phyloP scores from a whole-genome alignment of 495 filamentous ascomycete species.

The Monascus purpureus region DNA sequence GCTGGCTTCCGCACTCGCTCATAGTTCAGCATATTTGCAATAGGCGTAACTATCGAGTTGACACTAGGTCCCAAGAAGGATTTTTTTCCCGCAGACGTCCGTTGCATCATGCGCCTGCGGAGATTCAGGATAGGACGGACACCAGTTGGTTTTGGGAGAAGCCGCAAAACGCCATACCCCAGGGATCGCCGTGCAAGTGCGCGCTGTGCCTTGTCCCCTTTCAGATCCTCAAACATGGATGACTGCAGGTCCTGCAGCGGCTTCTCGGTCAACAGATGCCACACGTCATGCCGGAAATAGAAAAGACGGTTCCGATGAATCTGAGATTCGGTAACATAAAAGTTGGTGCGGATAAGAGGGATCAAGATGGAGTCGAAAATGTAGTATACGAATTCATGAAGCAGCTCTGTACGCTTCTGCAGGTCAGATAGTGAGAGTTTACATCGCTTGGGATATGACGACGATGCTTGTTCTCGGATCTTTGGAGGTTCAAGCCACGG shows the following conservation, averaged over 20 bases:
- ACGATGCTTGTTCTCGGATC: constrained; percentile 6
- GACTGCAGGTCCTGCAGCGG: constrained; percentile 53
- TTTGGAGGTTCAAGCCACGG: constrained; percentile 54
- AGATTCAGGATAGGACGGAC: constrained; percentile 82
- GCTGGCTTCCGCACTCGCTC: constrained; percentile 54
- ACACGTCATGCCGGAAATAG: constrained; percentile 90
- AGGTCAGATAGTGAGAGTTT: constrained; percentile 60
- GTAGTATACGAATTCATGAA: constrained; percentile 81
- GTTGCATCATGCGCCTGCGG: constrained; percentile 41
- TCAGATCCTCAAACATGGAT: constrained; percentile 71
- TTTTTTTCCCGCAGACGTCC: constrained; percentile 26
- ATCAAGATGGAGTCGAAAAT: constrained; percentile 83
- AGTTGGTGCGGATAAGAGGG: constrained; percentile 73
- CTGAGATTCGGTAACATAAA: constrained; percentile 88
- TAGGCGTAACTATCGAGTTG: constrained; percentile 65
- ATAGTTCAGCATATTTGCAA: constrained; percentile 60
- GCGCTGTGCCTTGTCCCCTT: constrained; percentile 36
- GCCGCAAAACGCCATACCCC: constrained; percentile 64
- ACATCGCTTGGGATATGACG: not conserved
- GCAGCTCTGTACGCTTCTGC: constrained; percentile 62
- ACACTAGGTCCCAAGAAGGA: constrained; percentile 53
- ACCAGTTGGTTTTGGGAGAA: constrained; percentile 60
- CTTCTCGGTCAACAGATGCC: constrained; percentile 62
- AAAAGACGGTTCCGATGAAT: constrained; percentile 69
- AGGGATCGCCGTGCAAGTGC: constrained; percentile 48